Percentiles rank a stretch among this genome's conserved stretches.
phyloP scores from a whole-genome alignment of 768 basidiomycete species.

The Hebeloma cylindrosporum region DNA sequence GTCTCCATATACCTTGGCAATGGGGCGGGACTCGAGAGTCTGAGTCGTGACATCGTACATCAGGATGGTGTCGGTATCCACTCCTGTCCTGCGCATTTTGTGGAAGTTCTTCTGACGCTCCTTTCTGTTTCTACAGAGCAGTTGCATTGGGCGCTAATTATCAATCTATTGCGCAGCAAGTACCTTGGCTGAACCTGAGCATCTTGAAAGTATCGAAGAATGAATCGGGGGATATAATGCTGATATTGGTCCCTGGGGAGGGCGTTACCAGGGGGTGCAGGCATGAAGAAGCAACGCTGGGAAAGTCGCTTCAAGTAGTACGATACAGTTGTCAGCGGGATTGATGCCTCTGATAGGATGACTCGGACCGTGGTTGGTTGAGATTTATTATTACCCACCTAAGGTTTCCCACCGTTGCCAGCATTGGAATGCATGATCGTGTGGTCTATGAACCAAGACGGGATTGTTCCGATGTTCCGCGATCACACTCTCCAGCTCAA shows the following conservation, averaged over 20 bases:
- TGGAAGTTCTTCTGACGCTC: slow-evolving; percentile 13
- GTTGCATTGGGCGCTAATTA: slow-evolving; percentile 1
- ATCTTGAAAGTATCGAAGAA: slow-evolving; percentile 20
- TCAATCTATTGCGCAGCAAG: neutral
- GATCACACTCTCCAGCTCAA: no score
- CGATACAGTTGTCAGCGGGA: no score
- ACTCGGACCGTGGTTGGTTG: no score
- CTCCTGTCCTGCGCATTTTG: slow-evolving; percentile 12
- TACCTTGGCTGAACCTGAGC: slow-evolving; percentile 10
- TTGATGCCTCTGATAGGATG: no score
- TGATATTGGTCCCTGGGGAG: slow-evolving; percentile 18
- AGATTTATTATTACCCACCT: no score
- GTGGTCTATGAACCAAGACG: no score
- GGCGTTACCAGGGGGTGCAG: neutral
- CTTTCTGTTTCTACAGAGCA: slow-evolving; percentile 11
- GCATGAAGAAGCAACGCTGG: neutral
- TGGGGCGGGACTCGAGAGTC: slow-evolving; percentile 12
- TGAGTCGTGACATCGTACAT: slow-evolving; percentile 17
- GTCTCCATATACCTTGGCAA: slow-evolving; percentile 19
- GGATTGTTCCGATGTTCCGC: no score
- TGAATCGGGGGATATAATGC: slow-evolving; percentile 22
- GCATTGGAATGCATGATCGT: no score
- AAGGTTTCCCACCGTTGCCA: no score
- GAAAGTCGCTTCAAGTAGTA: no score
- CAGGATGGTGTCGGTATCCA: slow-evolving; percentile 15